Conservation (phyloP, 2,329 filamentous ascomycete species). For the Verticillium zaregamsianum region DNA sequence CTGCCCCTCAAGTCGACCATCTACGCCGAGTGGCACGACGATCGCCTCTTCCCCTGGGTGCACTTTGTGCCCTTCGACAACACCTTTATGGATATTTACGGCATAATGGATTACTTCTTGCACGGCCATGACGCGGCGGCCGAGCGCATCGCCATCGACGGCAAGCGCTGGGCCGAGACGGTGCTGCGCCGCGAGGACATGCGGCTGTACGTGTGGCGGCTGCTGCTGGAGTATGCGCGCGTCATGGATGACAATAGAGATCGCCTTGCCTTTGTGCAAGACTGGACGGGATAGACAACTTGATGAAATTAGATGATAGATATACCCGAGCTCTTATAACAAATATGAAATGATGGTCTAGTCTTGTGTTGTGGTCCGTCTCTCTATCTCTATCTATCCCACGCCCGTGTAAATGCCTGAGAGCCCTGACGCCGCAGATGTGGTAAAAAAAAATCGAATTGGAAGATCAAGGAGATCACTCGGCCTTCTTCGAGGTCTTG, state of each 20-base stretch:
- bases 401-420: background rate
- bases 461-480: slow-evolving; percentile 20
- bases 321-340: background rate
- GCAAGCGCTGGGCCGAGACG: slow-evolving; percentile 47
- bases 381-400: background rate
- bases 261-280: slow-evolving; percentile 21
- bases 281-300: slow-evolving; percentile 6
- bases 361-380: background rate
- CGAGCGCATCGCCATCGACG: slow-evolving; percentile 43
- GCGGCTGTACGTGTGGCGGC: slow-evolving; percentile 48
- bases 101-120: slow-evolving; percentile 53
- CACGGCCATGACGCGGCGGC: slow-evolving; percentile 37
- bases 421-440: background rate
- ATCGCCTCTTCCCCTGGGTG: slow-evolving; percentile 54
- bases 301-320: background rate
- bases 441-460: background rate
- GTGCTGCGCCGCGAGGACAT: slow-evolving; percentile 52
- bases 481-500: slow-evolving; percentile 43
- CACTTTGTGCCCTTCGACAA: slow-evolving; percentile 62
- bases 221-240: slow-evolving; percentile 42
- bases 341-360: background rate
- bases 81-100: slow-evolving; percentile 53
- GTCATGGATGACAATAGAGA: slow-evolving; percentile 26
- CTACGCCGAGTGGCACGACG: slow-evolving; percentile 62
- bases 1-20: slow-evolving; percentile 58